Evolutionary conservation across 345 rosid species (phyloP).

Genomic region (Hibiscus syriacus): DNA sequence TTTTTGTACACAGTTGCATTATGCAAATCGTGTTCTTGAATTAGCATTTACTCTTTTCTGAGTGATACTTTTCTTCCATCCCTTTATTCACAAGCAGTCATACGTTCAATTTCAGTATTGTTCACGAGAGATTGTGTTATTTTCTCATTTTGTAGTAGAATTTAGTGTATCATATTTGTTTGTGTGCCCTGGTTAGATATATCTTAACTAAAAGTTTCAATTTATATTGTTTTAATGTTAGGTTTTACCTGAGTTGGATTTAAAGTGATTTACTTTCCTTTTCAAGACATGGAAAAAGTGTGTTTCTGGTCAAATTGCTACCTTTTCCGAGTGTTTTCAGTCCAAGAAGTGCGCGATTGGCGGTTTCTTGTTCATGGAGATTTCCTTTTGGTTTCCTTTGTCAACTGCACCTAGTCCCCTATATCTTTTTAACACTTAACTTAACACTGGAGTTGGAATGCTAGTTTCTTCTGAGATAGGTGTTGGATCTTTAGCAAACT

Average conservation of each 20-base stretch:
- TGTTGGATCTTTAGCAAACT: constrained; percentile 43
- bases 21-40: too few species aligned
- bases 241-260: constrained; percentile 47
- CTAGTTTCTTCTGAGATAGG: constrained; percentile 45
- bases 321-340: constrained; percentile 47
- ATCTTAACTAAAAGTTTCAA: background rate
- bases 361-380: constrained; percentile 60
- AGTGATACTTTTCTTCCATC: background rate
- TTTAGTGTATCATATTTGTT: background rate
- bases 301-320: constrained; percentile 50
- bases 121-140: background rate
- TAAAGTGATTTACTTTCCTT: constrained; percentile 26
- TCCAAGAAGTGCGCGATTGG: constrained; percentile 88
- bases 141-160: background rate
- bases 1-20: background rate
- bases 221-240: constrained; percentile 26
- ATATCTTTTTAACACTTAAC: constrained; percentile 25
- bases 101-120: background rate
- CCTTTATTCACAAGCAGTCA: background rate
- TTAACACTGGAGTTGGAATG: constrained; percentile 50
- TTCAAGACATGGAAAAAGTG: constrained; percentile 64
- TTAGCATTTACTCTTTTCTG: background rate
- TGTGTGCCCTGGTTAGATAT: background rate
- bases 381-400: constrained; percentile 66
- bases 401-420: constrained; percentile 78